Base-by-base conservation (phyloP, 192 early-diverging fungal species). In the Coemansia javaensis region DNA sequence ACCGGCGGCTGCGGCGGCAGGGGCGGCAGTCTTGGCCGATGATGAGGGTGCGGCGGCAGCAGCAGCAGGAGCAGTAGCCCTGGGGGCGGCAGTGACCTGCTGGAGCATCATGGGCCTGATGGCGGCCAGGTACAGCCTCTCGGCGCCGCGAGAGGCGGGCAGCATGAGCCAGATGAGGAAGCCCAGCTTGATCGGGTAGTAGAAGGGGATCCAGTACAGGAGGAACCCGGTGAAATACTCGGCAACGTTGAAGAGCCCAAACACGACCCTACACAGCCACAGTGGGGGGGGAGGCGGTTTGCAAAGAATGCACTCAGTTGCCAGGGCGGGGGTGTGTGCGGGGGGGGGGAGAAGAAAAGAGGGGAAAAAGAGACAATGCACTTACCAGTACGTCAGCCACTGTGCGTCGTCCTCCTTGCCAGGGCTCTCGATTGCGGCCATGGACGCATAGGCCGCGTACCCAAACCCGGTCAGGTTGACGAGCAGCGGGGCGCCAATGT, bases 191-290 rank as follows among this genome's bases (percentile, higher is more conserved):
- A 96, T 79, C 33, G 85, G 64, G 65, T 89, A 94, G 79, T 94
- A 98, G 75, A 98, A 92, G 35, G 91, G 91, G 50, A 93, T 62
- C 91, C 94, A 98, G 81, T 91, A 90, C 24, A 94, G 70, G 10
- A 98, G 40, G 40, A 86, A 33, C 40, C 94, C 90, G n/a, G 84
- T 79, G 53, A 97, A 96, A 77, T 89, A 93, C 81, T 97, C 93
- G 44, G 85, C 21, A 27, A 87, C 77, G 48, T 90, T 89, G 42
- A 92, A 71, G 63, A 94, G 84, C 22, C 89, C 94, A 75, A 87
- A 92, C 10, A 98, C 89, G 23, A 81, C 82, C 47, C 42, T 31
- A 44, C 24, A 31, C n/a, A n/a, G n/a, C n/a, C n/a, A n/a, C n/a
- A n/a, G n/a, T n/a, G n/a, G n/a, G n/a, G n/a, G n/a, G n/a, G n/a